Evolutionary conservation across 2,329 filamentous ascomycete species (phyloP), one percentile per base, ranked within the genome.

Genomic region (Aspergillus fischeri): DNA sequence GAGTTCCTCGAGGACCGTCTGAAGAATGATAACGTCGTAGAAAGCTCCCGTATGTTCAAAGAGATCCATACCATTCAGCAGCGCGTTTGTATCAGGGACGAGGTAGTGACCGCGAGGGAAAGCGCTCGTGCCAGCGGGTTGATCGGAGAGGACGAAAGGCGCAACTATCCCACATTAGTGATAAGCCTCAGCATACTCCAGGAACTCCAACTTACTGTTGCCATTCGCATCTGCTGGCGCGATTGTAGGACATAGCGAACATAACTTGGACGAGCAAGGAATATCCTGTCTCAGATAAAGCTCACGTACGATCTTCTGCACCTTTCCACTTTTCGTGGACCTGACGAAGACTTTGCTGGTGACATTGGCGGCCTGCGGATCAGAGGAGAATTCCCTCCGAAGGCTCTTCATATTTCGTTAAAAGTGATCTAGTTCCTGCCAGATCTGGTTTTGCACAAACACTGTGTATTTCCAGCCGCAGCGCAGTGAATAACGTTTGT

Each of bases 261-360:
- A 99, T 48, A 99, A 80, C 74, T 88, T 89, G 27, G 93, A 97
- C 35, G 93, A 97, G 79, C 94, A 99, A 51, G 94, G 93, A 70
- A 99, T 97, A 74, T 99, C 94, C 77, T 93, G 90, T 74, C 94
- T 86, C 60, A 99, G 82, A 76, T 99, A 99, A 62, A 97, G 83
- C 80, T 99, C 94, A 69, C 92, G 87, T 64, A 99, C 94, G 70
- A 99, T 95, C 82, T 99, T 99, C 76, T 97, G 94, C 59, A 97
- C 93, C 79, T 97, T 97, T 75, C 94, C 94, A 75, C 87, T 94
- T 76, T 91, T 92, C 50, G 93, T 96, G 27, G 94, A 97, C 59
- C 94, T 86, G 62, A 99, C 90, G 72, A 95, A 99, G 67, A 95
- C 86, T 78, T 97, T 99, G 83, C 89, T 97, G 32, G 92, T 93